Evolutionary conservation across 768 basidiomycete genomes (phyloP).

Genomic region (Termitomyces sp.): DNA sequence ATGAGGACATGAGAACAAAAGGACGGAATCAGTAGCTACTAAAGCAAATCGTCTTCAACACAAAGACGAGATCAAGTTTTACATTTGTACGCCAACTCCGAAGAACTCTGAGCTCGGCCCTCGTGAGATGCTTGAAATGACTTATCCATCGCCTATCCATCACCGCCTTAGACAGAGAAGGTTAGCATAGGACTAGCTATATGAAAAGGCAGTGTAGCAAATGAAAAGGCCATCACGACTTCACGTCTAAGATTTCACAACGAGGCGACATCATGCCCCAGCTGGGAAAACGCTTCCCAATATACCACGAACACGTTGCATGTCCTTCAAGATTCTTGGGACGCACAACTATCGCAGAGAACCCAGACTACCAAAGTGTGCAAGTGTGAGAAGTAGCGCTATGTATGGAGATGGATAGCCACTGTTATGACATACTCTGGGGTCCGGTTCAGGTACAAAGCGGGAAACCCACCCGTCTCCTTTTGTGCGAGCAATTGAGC

Average conservation of each 20-base stretch:
- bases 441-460: background rate
- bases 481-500: background rate
- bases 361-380: background rate
- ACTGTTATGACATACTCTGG: background rate
- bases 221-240: slow-evolving; percentile 13
- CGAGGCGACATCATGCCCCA: background rate
- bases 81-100: background rate
- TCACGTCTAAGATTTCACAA: background rate
- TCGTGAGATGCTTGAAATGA: background rate
- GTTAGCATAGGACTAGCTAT: slow-evolving; percentile 3
- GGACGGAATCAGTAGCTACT: background rate
- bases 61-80: background rate
- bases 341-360: background rate
- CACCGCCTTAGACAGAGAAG: background rate
- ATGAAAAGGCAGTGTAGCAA: slow-evolving; percentile 9
- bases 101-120: background rate
- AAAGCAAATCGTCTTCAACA: background rate
- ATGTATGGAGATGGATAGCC: background rate
- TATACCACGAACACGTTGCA: background rate
- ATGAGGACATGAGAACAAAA: background rate
- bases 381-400: background rate
- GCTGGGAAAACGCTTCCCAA: background rate
- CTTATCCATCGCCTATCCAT: background rate
- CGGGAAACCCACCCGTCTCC: background rate
- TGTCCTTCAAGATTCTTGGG: background rate